Conservation (phyloP, 139 green algal genomes). For the Chlorella sp. region DNA sequence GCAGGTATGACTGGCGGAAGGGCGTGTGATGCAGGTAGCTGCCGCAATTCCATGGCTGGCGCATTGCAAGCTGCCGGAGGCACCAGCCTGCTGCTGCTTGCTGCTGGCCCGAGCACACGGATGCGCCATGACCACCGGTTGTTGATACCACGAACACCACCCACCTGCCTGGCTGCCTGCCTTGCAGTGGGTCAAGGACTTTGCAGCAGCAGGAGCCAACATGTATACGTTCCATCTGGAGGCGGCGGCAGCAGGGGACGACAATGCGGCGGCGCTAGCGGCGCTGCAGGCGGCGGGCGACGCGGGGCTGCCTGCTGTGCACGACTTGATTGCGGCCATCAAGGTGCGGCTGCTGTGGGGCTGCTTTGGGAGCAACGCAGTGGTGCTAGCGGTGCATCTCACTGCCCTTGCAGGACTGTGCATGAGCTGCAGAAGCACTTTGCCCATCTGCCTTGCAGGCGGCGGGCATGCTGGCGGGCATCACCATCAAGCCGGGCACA, state of each 20-base stretch:
- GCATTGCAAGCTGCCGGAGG: neutral
- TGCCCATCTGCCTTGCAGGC: neutral
- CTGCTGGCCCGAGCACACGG: too few relatives aligned
- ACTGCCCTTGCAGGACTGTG: too few relatives aligned
- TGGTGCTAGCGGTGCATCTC: too few relatives aligned
- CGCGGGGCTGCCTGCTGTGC: slow-evolving; percentile 5
- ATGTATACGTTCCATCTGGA: slow-evolving; percentile 96
- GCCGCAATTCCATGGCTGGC: too few relatives aligned
- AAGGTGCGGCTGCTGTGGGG: neutral
- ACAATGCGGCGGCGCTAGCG: neutral
- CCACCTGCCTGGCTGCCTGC: neutral
- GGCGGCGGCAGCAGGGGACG: neutral
- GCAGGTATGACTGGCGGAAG: too few relatives aligned
- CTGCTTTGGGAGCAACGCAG: too few relatives aligned
- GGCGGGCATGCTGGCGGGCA: slow-evolving; percentile 79
- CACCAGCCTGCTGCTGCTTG: neutral
- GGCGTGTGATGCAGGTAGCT: too few relatives aligned
- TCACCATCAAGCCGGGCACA: slow-evolving; percentile 84
- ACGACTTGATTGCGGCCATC: slow-evolving; percentile 34
- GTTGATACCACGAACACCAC: too few relatives aligned
- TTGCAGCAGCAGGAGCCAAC: slow-evolving; percentile 67
- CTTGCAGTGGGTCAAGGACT: slow-evolving; percentile 35
- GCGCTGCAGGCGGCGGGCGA: neutral
- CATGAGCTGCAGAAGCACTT: too few relatives aligned
- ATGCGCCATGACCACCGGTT: too few relatives aligned